Base-by-base conservation (phyloP, 345 rosid genomes). In the Gossypium thurberi region DNA sequence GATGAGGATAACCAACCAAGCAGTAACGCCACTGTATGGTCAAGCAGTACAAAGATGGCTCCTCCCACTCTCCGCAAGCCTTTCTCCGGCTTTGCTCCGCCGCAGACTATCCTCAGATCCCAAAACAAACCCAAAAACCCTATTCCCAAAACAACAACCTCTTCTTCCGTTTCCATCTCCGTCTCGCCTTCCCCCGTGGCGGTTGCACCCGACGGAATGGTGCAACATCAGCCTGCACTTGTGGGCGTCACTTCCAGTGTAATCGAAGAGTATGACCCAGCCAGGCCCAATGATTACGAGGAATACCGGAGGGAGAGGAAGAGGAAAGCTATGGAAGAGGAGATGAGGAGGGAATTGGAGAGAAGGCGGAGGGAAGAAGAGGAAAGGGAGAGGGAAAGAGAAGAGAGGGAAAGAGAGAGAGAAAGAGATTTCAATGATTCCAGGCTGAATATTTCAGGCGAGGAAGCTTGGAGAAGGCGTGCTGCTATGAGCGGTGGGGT, bases 391-490 rank as follows among this genome's bases (percentile, higher is more conserved):
- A 84, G 81, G 61, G 93, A 89, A 77, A 93, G 85, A 51, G 94
- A 90, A 71, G 96, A 89, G 74, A 87, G 83, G 76, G 92, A 89
- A 20, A 84, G 74, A 72, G 89, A 83, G 0, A 80, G 82, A 8
- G 85, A 81, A 26, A 60, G 75, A 65, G 82, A 78, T 33, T 65
- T 59, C 44, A 73, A 48, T 0, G 79, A 81, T 69, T 68, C 82
- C 12, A 75, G 84, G 47, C 55, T 87, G 40, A 91, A 85, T 79
- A 90, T 93, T 60, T 90, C 97, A 0, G 99, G 99, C 0, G 99
- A 96, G 79, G 99, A 96, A 75, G 99, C 99, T 0, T 96, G 98
- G 98, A 87, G 82, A 79, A 84, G 98, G 72, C 88, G 99, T 0
- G 97, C 99, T 0, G 97, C 97, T 0, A 91, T 93, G 99, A 87